phyloP scores from a whole-genome alignment of 2,329 filamentous ascomycete species.

The Claviceps sp. region DNA sequence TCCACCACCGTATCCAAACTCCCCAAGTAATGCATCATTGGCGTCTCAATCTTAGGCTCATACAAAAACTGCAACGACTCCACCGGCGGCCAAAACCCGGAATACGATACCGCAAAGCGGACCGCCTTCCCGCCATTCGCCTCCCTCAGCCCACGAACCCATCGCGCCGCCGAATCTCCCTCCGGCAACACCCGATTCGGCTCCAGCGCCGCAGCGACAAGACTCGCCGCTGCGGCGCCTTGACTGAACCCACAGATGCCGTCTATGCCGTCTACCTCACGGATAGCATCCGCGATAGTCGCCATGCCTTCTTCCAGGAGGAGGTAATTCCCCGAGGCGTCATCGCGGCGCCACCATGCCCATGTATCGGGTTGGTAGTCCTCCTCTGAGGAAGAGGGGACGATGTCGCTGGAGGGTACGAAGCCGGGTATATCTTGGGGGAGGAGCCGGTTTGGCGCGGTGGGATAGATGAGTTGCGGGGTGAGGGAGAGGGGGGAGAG shows the following conservation, averaged over 20 bases:
- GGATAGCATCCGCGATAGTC: constrained; percentile 47
- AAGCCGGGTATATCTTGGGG: constrained; percentile 60
- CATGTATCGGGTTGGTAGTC: constrained; percentile 52
- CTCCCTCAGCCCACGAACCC: constrained; percentile 31
- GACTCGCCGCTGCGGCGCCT: constrained; percentile 57
- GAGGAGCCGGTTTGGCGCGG: constrained; percentile 49
- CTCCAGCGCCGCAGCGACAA: constrained; percentile 64
- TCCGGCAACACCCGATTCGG: constrained; percentile 13
- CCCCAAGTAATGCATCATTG: constrained; percentile 70
- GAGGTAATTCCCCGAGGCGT: constrained; percentile 48
- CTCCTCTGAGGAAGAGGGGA: constrained; percentile 26
- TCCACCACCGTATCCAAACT: constrained; percentile 80
- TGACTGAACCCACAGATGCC: constrained; percentile 75
- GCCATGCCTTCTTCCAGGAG: constrained; percentile 56
- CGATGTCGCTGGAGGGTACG: constrained; percentile 26
- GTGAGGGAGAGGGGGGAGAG: constrained; percentile 46
- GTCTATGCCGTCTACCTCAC: constrained; percentile 54
- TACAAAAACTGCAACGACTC: constrained; percentile 50
- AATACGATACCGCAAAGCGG: constrained; percentile 65
- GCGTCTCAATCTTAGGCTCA: constrained; percentile 61
- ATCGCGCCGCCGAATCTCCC: constrained; percentile 18
- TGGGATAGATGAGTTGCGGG: constrained; percentile 52
- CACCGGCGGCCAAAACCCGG: constrained; percentile 57
- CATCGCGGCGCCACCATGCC: constrained; percentile 70
- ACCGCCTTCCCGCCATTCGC: constrained; percentile 36